Evolutionary conservation across 805 yeast genomes (phyloP).

Genomic region (Candida saitoana): DNA sequence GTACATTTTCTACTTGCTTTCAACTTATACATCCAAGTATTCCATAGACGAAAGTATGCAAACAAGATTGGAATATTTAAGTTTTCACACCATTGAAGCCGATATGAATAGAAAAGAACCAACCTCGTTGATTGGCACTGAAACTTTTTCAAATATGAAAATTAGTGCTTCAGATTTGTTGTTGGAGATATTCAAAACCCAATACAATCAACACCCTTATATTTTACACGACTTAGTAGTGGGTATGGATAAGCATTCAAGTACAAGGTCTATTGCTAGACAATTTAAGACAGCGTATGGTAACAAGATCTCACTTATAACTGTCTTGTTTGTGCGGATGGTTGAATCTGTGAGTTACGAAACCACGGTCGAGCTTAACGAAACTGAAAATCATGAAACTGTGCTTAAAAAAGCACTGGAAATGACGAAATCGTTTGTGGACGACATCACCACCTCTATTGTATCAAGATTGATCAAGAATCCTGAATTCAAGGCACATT

Average conservation of each 20-base stretch:
- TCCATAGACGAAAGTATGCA: conserved; percentile 45
- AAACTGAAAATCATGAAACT: neutral
- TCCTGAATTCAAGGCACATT: conserved; percentile 31
- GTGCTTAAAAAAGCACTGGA: neutral
- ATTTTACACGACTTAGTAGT: conserved; percentile 57
- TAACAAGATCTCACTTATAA: conserved; percentile 44
- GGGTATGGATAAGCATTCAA: conserved; percentile 48
- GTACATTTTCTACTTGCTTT: conserved; percentile 8
- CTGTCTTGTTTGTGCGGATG: conserved; percentile 40
- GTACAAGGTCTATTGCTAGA: conserved; percentile 40
- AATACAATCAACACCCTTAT: conserved; percentile 53
- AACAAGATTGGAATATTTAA: conserved; percentile 57
- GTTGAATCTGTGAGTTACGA: conserved; percentile 5
- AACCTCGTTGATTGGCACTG: conserved; percentile 14
- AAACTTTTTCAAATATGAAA: conserved; percentile 24
- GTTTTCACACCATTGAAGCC: conserved; percentile 38
- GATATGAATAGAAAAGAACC: conserved; percentile 23
- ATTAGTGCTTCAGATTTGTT: conserved; percentile 21
- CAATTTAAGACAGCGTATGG: conserved; percentile 44
- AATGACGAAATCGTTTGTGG: conserved; percentile 10
- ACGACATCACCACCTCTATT: conserved; percentile 23
- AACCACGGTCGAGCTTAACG: conserved; percentile 5
- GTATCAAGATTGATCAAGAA: conserved; percentile 16
- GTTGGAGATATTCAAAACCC: conserved; percentile 32
- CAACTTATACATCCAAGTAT: conserved; percentile 9